Evolutionary conservation across 2,329 filamentous ascomycete species (phyloP).

Genomic region (Stenocarpella maydis): DNA sequence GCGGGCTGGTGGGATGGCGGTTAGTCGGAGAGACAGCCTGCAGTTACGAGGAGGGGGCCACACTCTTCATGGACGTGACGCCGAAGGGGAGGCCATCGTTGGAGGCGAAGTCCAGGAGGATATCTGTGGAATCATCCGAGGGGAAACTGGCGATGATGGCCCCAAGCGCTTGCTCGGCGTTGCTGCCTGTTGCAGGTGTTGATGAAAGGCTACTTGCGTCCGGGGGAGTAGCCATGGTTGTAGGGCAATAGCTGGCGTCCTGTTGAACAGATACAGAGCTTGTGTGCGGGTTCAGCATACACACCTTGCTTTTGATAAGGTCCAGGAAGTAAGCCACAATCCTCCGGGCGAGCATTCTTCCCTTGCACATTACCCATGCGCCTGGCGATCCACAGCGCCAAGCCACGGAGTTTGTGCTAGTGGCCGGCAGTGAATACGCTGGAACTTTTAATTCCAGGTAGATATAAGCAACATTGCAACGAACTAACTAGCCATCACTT

Average conservation of each 20-base stretch:
- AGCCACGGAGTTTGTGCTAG: background rate
- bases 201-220: background rate
- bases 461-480: too few relatives aligned
- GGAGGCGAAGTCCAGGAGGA: background rate
- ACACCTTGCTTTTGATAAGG: background rate
- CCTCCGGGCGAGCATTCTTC: background rate
- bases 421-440: background rate
- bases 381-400: background rate
- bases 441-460: background rate
- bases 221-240: background rate
- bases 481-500: too few relatives aligned
- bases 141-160: background rate
- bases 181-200: background rate
- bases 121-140: background rate
- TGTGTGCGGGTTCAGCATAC: background rate
- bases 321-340: background rate
- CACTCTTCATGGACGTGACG: background rate
- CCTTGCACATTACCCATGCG: background rate
- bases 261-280: too few relatives aligned
- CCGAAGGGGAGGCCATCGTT: background rate
- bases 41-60: rapidly evolving
- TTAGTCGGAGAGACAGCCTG: background rate
- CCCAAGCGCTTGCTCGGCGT: background rate
- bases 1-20: background rate
- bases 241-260: too few relatives aligned